phyloP scores from a whole-genome alignment of 2,329 filamentous ascomycete species.

The Drechslerella coelobrocha region DNA sequence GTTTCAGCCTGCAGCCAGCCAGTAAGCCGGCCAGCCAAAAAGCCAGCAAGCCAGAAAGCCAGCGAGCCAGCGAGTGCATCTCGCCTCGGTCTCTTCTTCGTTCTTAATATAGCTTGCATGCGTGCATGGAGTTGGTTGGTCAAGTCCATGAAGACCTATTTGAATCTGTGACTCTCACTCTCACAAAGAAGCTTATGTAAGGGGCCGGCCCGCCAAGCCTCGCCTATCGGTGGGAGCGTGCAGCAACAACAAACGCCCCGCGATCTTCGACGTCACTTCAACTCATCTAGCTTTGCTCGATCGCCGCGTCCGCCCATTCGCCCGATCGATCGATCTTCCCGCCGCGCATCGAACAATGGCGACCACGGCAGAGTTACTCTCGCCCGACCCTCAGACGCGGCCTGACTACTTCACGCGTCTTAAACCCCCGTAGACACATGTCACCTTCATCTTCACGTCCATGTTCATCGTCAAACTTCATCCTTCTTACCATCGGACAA shows the following conservation, averaged over 20 bases:
- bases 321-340: not conserved
- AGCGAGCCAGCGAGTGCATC: no score
- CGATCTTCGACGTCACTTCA: not conserved
- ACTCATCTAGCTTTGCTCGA: not conserved
- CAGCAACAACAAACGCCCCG: not conserved
- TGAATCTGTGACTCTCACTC: no score
- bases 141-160: no score
- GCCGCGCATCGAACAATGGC: conserved; percentile 5
- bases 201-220: conserved; percentile 17
- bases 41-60: no score
- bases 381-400: not conserved
- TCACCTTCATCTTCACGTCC: not conserved
- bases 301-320: conserved; percentile 2
- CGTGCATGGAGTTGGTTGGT: no score
- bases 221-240: conserved; percentile 4
- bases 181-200: no score
- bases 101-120: not conserved
- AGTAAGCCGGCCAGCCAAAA: no score
- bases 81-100: not conserved
- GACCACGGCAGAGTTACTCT: not conserved
- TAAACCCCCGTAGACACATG: not conserved
- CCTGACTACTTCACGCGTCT: not conserved
- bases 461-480: not conserved
- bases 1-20: conserved; percentile 5
- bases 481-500: not conserved